phyloP scores from a whole-genome alignment of 2,329 filamentous ascomycete genomes.

The Hymenotorrendiella dingleyae region DNA sequence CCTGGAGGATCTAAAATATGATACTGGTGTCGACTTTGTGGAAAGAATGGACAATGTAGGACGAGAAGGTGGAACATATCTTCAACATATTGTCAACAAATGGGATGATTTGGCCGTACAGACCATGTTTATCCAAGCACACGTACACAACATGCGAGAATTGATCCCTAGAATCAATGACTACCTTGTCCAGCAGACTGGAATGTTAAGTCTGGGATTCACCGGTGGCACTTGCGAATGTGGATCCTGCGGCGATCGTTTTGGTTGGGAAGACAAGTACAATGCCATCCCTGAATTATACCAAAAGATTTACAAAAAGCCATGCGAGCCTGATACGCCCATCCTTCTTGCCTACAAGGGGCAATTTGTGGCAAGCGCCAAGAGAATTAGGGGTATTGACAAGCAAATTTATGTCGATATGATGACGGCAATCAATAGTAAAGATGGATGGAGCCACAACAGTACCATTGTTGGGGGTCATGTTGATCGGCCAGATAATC shows the following conservation, averaged over 20 bases:
- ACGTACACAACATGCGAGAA: constrained; percentile 35
- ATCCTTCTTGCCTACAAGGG: constrained; percentile 41
- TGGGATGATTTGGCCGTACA: constrained; percentile 41
- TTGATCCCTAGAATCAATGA: constrained; percentile 35
- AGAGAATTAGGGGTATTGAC: constrained; percentile 34
- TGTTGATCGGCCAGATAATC: constrained; percentile 19
- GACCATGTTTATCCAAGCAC: constrained; percentile 43
- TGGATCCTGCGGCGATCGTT: constrained; percentile 35
- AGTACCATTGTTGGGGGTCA: constrained; percentile 4
- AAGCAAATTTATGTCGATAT: constrained; percentile 20
- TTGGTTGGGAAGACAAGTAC: constrained; percentile 35
- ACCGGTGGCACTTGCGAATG: constrained; percentile 33
- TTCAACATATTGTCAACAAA: constrained; percentile 38
- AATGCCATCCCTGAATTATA: constrained; percentile 33
- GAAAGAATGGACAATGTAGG: constrained; percentile 35
- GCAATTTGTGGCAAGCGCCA: constrained; percentile 41
- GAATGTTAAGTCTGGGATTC: constrained; percentile 40
- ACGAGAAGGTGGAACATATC: constrained; percentile 42
- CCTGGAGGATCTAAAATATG: constrained; percentile 14
- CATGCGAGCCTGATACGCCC: constrained; percentile 21
- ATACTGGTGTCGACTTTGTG: constrained; percentile 22
- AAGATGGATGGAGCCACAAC: constrained; percentile 22
- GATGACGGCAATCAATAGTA: constrained; percentile 18
- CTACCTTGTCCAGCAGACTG: constrained; percentile 38
- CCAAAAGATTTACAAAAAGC: constrained; percentile 23